Evolutionary conservation across 306 rosid species (phyloP).

Genomic region (Astragalus glycyphyllos): DNA sequence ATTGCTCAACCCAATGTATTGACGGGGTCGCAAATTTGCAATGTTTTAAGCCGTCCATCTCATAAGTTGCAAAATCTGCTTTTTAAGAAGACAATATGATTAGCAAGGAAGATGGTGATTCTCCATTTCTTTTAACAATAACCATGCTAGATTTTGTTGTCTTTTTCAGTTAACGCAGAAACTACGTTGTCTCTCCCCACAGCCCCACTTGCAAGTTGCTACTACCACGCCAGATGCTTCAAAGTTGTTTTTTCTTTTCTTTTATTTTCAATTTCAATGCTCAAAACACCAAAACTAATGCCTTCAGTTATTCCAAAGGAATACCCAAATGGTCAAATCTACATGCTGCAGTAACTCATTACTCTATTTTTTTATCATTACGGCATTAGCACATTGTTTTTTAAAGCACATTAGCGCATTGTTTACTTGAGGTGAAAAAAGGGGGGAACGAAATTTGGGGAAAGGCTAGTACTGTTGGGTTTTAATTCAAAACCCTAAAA

Average conservation of each 20-base stretch:
- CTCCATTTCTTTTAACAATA: constrained; percentile 44
- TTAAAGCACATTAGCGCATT: too few species aligned
- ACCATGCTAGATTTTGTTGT: constrained; percentile 41
- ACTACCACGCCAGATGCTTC: constrained; percentile 25
- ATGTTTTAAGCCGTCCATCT: constrained; percentile 2
- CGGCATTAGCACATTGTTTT: too few species aligned
- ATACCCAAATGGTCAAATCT: too few species aligned
- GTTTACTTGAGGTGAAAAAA: too few species aligned
- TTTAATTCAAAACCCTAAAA: too few species aligned
- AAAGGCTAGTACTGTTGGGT: too few species aligned
- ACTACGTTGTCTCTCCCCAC: constrained; percentile 15
- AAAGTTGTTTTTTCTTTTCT: neutral
- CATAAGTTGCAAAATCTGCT: constrained; percentile 38
- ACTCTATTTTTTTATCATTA: too few species aligned
- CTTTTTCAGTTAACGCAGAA: constrained; percentile 9
- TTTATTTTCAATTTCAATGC: too few species aligned
- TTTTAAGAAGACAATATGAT: constrained; percentile 45
- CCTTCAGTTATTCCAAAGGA: too few species aligned
- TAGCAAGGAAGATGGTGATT: constrained; percentile 35
- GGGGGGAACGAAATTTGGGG: too few species aligned
- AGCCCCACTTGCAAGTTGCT: constrained; percentile 39
- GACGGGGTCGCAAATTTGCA: neutral
- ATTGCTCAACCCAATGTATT: neutral
- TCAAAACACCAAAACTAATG: too few species aligned
- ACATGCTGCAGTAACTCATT: too few species aligned